Conservation (phyloP, 1,284 basidiomycete species). For the Tausonia pullulans region DNA sequence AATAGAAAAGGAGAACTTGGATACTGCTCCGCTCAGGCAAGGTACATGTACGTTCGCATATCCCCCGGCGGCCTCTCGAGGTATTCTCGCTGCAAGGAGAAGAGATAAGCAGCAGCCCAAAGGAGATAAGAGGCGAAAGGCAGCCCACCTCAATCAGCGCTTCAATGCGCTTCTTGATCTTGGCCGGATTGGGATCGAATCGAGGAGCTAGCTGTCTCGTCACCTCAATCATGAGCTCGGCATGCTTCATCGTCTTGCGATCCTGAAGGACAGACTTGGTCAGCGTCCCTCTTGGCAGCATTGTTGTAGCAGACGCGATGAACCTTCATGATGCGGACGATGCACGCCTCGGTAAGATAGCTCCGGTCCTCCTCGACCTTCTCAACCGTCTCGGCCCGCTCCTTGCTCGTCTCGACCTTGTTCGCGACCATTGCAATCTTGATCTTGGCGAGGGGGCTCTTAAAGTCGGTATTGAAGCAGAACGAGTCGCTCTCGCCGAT, state of each 20-base stretch:
- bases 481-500: conserved; percentile 67
- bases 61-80: conserved; percentile 54
- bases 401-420: conserved; percentile 75
- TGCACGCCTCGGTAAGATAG: conserved; percentile 87
- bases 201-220: conserved; percentile 70
- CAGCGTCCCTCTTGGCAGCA: background rate
- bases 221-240: conserved; percentile 82
- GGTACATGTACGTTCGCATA: conserved; percentile 55
- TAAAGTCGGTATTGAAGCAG: conserved; percentile 77
- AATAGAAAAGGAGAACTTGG: too few species aligned
- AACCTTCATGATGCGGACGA: conserved; percentile 97
- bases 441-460: conserved; percentile 70
- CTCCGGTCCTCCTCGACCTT: conserved; percentile 86
- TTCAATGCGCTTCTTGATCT: conserved; percentile 92
- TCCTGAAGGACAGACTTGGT: background rate
- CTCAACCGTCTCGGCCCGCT: conserved; percentile 80
- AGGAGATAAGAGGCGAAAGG: conserved; percentile 17
- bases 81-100: conserved; percentile 54
- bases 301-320: conserved; percentile 17
- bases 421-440: conserved; percentile 84
- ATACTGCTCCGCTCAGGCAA: too few species aligned
- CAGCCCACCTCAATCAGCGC: conserved; percentile 74
- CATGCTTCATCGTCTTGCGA: conserved; percentile 75
- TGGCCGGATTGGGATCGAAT: conserved; percentile 72
- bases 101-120: background rate